Evolutionary conservation across 768 basidiomycete genomes (phyloP).

Genomic region (Tricholoma sp.): DNA sequence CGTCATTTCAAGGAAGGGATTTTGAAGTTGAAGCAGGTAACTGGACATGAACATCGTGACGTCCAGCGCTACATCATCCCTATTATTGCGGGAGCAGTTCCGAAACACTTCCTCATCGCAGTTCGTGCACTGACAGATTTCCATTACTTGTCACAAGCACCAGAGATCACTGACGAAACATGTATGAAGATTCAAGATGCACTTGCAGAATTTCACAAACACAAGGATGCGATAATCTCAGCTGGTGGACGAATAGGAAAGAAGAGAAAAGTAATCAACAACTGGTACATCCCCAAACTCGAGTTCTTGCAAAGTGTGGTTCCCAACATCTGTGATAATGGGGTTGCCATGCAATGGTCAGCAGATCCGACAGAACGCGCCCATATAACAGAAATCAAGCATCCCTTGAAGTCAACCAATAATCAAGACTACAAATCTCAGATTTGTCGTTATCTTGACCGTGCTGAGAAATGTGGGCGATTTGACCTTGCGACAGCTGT

Average conservation of each 20-base stretch:
- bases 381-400: constrained; percentile 29
- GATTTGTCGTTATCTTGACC: constrained; percentile 28
- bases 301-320: constrained; percentile 28
- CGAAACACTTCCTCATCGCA: constrained; percentile 24
- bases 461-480: constrained; percentile 20
- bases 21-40: constrained; percentile 36
- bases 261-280: constrained; percentile 19
- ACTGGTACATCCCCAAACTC: constrained; percentile 42
- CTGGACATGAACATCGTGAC: constrained; percentile 34
- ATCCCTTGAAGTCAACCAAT: constrained; percentile 25
- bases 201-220: constrained; percentile 26
- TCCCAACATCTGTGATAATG: constrained; percentile 22
- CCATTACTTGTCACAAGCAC: constrained; percentile 22
- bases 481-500: constrained; percentile 12
- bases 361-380: constrained; percentile 30
- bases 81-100: constrained; percentile 29
- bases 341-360: constrained; percentile 28
- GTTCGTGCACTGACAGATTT: constrained; percentile 20
- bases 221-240: constrained; percentile 30
- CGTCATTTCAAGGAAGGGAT: constrained; percentile 35
- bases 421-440: constrained; percentile 28
- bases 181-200: constrained; percentile 15
- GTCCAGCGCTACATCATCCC: constrained; percentile 30
- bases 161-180: constrained; percentile 17
- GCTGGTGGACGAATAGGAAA: constrained; percentile 16